These are phyloP conservation scores for Trichoderma sp. DNA, from an alignment of 2,329 filamentous ascomycete species.

Conservation along the genomic window DNA sequence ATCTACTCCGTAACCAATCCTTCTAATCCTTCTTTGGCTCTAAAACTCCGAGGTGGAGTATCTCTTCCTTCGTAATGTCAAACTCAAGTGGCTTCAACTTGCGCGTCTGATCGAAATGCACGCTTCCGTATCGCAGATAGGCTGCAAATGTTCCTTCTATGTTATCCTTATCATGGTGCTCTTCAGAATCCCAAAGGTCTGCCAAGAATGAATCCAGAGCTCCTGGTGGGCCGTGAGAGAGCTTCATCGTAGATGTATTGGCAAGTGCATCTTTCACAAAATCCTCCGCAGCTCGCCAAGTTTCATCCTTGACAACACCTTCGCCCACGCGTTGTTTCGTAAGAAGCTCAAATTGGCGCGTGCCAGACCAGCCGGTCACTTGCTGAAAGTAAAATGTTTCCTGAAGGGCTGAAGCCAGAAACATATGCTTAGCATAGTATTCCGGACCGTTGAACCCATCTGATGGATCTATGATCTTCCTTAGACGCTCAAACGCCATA, in stretches of 20 bases:
- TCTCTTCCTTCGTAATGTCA: not conserved
- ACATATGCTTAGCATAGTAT: conserved; percentile 34
- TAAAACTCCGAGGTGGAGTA: not conserved
- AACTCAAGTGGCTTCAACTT: conserved; percentile 19
- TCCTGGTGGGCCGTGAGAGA: conserved; percentile 33
- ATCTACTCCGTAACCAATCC: not conserved
- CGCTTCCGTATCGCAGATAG: conserved; percentile 36
- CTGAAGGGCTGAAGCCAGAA: conserved; percentile 27
- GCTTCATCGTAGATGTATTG: conserved; percentile 35
- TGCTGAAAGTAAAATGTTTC: conserved; percentile 24
- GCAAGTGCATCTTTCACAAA: conserved; percentile 33
- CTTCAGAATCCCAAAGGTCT: conserved; percentile 31
- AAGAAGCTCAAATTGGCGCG: conserved; percentile 27
- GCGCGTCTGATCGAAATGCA: conserved; percentile 36
- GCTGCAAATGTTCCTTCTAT: conserved; percentile 37
- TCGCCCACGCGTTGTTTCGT: conserved; percentile 24
- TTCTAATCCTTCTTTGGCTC: not conserved
- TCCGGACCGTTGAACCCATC: conserved; percentile 36
- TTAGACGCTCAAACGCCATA: conserved; percentile 31
- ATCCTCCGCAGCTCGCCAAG: conserved; percentile 27
- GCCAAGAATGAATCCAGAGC: conserved; percentile 28
- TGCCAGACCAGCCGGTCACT: conserved; percentile 14
- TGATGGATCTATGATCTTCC: conserved; percentile 35
- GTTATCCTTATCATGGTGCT: conserved; percentile 34
- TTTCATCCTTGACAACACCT: conserved; percentile 20